Evolutionary conservation across 108 stramenopile species (phyloP), one percentile per base, ranked within the genome.

Genomic region (Aurantiochytrium sp.): DNA sequence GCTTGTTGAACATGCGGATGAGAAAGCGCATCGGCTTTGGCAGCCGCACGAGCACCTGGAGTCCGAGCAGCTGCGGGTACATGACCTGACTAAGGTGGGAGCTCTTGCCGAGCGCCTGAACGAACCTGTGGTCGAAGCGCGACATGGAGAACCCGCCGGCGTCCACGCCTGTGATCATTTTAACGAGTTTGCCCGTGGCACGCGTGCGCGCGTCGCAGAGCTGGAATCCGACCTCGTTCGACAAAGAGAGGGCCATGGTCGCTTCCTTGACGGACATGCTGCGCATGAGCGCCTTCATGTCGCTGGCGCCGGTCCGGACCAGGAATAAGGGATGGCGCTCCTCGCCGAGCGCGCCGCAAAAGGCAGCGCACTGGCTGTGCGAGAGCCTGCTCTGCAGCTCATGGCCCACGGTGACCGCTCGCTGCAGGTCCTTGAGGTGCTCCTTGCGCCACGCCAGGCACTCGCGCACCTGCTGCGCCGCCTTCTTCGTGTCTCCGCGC

Each of bases 81-180:
- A 48, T 12, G 6, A 48, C 32, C 12, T 41, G 45, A 30, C 73
- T 81, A 24, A 48, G n/a, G 12, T 81, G 39, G 45, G 42, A 48
- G 45, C 73, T 81, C 42, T 81, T 81, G 27, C 73, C 73, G n/a
- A 81, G 45, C 27, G 73, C 73, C n/a, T 41, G 39, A 24, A 81
- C n/a, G 24, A 81, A 81, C 24, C 39, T 41, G 6, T 12, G 21
- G 73, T 81, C 73, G 39, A 81, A 81, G n/a, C 45, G 21, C n/a
- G 42, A 41, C 73, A 81, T 81, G 42, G 73, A 12, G 32, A 81
- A 81, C 1, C 73, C 73, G n/a, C 19, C 39, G 8, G 45, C 39
- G n/a, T 81, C 36, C n/a, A 81, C 45, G 39, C n/a, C 73, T 12
- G 73, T 81, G 45, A 81, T 81, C 45, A 48, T 48, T 24, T 81